Evolutionary conservation across 306 rosid genomes (phyloP).

Genomic region (Luffa acutangula): DNA sequence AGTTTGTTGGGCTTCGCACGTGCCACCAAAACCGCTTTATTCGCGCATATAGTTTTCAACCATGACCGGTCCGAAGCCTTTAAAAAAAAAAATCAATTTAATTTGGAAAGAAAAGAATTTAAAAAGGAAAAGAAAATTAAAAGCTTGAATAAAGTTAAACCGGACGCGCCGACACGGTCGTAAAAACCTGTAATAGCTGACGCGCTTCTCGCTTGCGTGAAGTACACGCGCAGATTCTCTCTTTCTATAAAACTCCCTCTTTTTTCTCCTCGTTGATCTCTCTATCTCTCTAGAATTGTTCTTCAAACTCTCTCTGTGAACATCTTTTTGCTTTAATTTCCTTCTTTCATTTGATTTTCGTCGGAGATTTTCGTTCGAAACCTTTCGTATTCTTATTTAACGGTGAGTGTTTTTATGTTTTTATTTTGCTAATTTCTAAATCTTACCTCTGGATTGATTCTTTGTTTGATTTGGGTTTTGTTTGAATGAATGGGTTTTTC

Average conservation of each 20-base stretch:
- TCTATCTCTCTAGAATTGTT: not conserved
- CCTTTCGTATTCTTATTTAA: not conserved
- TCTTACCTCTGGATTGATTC: not conserved
- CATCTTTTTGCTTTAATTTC: not conserved
- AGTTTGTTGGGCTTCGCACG: not conserved
- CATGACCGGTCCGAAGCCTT: not conserved
- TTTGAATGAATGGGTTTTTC: not conserved
- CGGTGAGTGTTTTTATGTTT: not conserved
- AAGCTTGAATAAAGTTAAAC: constrained; percentile 1
- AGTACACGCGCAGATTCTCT: not conserved
- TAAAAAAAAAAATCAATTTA: not conserved
- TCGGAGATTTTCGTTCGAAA: not conserved
- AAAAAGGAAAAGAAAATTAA: not conserved
- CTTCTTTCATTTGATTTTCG: not conserved
- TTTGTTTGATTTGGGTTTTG: not conserved
- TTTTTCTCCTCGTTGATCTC: not conserved
- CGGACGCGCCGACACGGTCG: constrained; percentile 9
- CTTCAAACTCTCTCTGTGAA: not conserved
- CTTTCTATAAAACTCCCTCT: not conserved
- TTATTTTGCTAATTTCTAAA: not conserved
- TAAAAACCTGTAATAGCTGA: not conserved
- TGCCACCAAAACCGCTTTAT: not conserved
- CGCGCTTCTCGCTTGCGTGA: not conserved
- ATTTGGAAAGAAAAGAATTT: not conserved
- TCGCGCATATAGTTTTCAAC: not conserved